These are phyloP conservation scores for Miscanthus sacchariflorus DNA, from an alignment of 202 grass and related monocot species.

Conservation along the genomic window DNA sequence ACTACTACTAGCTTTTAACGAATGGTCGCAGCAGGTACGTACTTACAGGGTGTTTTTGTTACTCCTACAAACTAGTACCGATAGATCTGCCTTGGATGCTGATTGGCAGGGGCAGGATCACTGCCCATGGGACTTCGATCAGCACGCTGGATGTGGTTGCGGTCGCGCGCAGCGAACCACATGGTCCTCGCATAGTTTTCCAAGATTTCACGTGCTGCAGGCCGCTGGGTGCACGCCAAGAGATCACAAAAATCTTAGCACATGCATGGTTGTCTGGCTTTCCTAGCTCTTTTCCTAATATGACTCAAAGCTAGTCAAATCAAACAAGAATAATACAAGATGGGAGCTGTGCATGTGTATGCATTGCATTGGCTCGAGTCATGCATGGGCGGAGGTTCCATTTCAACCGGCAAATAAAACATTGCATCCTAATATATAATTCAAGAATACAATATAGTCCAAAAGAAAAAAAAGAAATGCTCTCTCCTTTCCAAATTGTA, in stretches of 20 bases:
- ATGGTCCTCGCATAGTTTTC: not conserved
- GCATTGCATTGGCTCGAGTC: not conserved
- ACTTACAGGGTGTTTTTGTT: no score
- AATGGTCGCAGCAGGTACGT: no score
- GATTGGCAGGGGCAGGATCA: not conserved
- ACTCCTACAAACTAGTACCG: no score
- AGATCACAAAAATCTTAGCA: slow-evolving; percentile 27
- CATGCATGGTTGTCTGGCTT: no score
- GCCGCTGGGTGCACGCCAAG: slow-evolving; percentile 22
- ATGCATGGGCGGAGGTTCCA: not conserved
- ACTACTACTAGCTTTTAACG: no score
- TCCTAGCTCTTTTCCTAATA: no score
- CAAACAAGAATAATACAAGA: not conserved
- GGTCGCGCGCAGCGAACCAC: not conserved
- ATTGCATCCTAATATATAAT: no score
- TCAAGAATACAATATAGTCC: no score
- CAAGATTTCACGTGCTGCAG: slow-evolving; percentile 29
- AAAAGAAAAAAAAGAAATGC: no score
- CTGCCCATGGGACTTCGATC: not conserved
- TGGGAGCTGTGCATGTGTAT: not conserved
- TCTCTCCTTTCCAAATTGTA: no score
- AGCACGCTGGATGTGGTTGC: not conserved
- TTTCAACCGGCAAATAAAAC: no score
- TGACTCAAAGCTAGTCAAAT: not conserved
- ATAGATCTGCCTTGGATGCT: not conserved